Base-by-base conservation (phyloP, 108 stramenopile species). In the Mediolabrus comicus region DNA sequence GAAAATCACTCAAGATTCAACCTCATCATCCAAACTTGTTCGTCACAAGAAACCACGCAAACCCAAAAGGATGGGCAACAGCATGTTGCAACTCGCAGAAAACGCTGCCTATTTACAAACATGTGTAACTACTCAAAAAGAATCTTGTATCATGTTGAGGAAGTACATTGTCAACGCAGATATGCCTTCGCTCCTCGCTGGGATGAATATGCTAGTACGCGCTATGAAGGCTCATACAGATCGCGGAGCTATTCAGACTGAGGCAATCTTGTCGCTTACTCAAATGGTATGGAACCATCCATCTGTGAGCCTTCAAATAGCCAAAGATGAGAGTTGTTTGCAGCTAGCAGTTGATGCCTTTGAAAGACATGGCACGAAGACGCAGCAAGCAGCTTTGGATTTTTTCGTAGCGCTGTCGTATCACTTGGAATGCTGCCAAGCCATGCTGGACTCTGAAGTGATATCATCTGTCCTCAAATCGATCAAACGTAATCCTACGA, bases 271-370 rank as follows among this genome's bases (percentile, higher is more conserved):
- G 8, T 64, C 75, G 4, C 46, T 76, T 58, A 36, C 55, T 26
- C 67, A 76, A 35, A 63, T 76, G 4, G 36, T 30, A 16, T 68
- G 75, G 67, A 39, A 33, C 25, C 35, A 29, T 61, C 75, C 67
- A 10, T 53, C 17, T 24, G 27, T 11, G 19, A 12, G 16, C 32
- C 22, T 28, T 10, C 32, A 43, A 57, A 52, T 60, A 30, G n/a
- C 43, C 49, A 22, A 33, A 26, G 49, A 28, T 22, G 33, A n/a
- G 13, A 67, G 75, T 35, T 76, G 63, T 58, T 26, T 76, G 17
- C 26, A 61, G 25, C 43, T 63, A 32, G 55, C 62, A 4, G 6
- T 59, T n/a, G 12, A 28, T 3, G 61, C 75, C 6, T 69, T 76
- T 62, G 75, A 69, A 19, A 32, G 25, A 14, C 75, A 76, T 35